Percentiles rank a stretch among this genome's conserved stretches.
Evolutionary conservation across 31 red algal species (phyloP).

Genomic region (Odonthalia washingtoniensis): DNA sequence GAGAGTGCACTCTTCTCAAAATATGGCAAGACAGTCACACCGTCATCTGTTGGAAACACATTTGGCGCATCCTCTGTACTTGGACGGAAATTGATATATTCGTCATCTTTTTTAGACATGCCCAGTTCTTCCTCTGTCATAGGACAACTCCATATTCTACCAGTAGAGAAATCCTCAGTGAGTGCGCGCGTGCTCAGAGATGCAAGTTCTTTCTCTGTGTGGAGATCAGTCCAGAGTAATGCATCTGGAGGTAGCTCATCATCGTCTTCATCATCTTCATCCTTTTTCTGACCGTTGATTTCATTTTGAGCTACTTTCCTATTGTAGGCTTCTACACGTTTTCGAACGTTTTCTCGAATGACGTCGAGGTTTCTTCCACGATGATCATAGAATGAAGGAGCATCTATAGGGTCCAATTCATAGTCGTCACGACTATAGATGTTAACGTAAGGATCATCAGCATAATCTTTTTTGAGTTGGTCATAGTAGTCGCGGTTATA

Average conservation of each 20-base stretch:
- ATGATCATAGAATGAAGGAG: slow-evolving; percentile 45
- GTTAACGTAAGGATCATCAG: slow-evolving; percentile 23
- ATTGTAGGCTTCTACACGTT: background rate
- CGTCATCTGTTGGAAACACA: slow-evolving; percentile 2
- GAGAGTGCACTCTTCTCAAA: background rate
- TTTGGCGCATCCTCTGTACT: background rate
- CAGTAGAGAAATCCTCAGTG: slow-evolving; percentile 32
- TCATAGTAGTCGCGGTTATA: slow-evolving; percentile 72
- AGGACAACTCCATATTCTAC: slow-evolving; percentile 50
- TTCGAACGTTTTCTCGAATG: slow-evolving; percentile 28
- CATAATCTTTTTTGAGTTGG: slow-evolving; percentile 57
- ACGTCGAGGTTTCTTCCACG: slow-evolving; percentile 46
- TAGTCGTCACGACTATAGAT: slow-evolving; percentile 68
- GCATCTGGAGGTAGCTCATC: background rate
- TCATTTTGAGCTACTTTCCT: background rate
- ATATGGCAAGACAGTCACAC: background rate
- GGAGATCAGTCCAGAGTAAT: slow-evolving; percentile 44
- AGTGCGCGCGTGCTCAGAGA: slow-evolving; percentile 2
- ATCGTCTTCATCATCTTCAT: background rate
- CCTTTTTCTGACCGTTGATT: background rate
- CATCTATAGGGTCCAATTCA: slow-evolving; percentile 31
- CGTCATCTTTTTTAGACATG: slow-evolving; percentile 5
- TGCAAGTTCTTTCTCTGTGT: slow-evolving; percentile 31
- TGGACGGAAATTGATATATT: slow-evolving; percentile 39
- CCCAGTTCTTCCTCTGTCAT: slow-evolving; percentile 62